phyloP scores from a whole-genome alignment of 768 basidiomycete genomes.

The Lyophyllum atratum region DNA sequence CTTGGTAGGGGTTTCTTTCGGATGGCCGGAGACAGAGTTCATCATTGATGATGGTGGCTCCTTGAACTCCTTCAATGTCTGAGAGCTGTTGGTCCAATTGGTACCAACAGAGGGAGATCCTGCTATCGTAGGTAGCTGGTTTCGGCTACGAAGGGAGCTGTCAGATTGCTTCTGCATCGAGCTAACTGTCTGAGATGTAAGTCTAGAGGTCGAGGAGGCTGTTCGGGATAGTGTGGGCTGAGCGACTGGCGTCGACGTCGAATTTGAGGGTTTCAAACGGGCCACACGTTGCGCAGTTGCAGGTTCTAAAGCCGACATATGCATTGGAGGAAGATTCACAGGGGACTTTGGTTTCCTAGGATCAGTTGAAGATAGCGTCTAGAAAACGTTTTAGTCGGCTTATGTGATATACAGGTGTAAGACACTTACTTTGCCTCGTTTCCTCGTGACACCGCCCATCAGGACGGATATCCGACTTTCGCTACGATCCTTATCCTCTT shows the following conservation, averaged over 20 bases:
- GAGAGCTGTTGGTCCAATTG: conserved; percentile 46
- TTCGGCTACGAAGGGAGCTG: conserved; percentile 72
- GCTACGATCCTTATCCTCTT: conserved; percentile 86
- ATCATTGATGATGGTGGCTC: conserved; percentile 55
- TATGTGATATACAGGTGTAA: conserved; percentile 2
- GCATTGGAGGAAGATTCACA: conserved; percentile 84
- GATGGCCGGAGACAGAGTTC: conserved; percentile 51
- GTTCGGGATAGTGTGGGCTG: conserved; percentile 32
- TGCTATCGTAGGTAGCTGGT: conserved; percentile 86
- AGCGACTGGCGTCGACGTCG: conserved; percentile 44
- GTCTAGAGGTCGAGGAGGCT: conserved; percentile 53
- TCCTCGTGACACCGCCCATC: conserved; percentile 72
- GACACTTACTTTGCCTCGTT: conserved; percentile 80
- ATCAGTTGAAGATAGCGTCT: conserved; percentile 87
- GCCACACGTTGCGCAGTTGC: conserved; percentile 85
- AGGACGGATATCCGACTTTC: conserved; percentile 87
- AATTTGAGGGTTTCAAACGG: conserved; percentile 64
- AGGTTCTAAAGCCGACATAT: conserved; percentile 82
- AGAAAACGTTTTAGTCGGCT: conserved; percentile 13
- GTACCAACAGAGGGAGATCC: conserved; percentile 90
- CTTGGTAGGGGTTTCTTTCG: conserved; percentile 90
- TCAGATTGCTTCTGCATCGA: conserved; percentile 90
- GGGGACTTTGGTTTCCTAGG: conserved; percentile 72
- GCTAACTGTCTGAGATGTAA: conserved; percentile 81
- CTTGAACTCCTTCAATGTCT: conserved; percentile 53